Evolutionary conservation across 2,329 filamentous ascomycete genomes (phyloP), one percentile per base, ranked within the genome.

Genomic region (Lecanoromycetidae sp.): DNA sequence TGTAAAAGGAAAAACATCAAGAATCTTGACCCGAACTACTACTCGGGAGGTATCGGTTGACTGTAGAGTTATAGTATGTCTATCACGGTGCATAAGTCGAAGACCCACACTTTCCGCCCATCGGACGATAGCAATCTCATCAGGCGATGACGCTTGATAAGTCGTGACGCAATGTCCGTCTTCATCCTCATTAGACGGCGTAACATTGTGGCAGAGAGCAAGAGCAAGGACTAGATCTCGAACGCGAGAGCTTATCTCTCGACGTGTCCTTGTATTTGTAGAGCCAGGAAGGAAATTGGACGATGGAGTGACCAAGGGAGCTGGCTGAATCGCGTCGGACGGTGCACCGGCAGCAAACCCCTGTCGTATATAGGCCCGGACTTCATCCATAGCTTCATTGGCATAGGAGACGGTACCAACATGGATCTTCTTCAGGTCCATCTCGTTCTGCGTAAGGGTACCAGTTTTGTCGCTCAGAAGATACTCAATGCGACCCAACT

Each of bases 371-470:
- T 94, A 95, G 0, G 84, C 76, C 10, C 79, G 71, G 10, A 98
- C 91, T 67, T 98, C 93, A 56, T 96, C 91, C 91, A 98, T 98
- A 8, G 91, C 90, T 61, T 98, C 91, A 57, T 94, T 94, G 27
- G 90, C 91, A 59, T 98, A 98, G 1, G 90, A 96, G 1, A 96
- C 91, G 8, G 91, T 98, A 8, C 93, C 91, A 44, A 98, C 86
- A 59, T 98, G 93, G 5, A 98, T 90, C 66, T 98, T 98, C 62
- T 93, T 94, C 75, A 98, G 82, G 60, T 95, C 90, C 88, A 95
- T 95, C 59, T 94, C 77, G 59, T 98, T 98, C 57, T 96, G 87
- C 0, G 91, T 98, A 50, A 98, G 66, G 1, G 91, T 98, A n/a
- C 91, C 91, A 0, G 91, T 98, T 66, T 98, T 98, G 64, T 98